These are phyloP conservation scores for Entamoeba moshkovskii DNA, from an alignment of 208 protist genomes.

Conservation along the genomic window DNA sequence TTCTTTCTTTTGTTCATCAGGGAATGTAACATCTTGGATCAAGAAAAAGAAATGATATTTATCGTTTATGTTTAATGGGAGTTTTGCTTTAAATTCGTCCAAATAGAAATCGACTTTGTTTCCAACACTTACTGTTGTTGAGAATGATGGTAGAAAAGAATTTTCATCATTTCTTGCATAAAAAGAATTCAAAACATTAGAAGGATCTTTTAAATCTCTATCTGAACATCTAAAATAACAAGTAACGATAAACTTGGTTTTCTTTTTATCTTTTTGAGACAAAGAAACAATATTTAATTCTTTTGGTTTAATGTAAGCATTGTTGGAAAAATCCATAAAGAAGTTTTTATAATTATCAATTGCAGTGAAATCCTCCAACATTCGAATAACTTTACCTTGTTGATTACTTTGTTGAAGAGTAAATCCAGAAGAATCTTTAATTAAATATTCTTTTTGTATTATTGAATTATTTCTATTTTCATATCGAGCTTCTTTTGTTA, in stretches of 20 bases:
- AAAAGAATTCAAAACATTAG: neutral
- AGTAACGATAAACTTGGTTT: neutral
- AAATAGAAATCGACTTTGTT: neutral
- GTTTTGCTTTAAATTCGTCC: neutral
- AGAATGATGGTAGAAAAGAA: neutral
- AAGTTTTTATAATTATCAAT: conserved; percentile 4
- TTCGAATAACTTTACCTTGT: neutral
- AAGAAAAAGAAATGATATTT: neutral
- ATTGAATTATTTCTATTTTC: neutral
- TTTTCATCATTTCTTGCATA: neutral
- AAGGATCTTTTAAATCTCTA: neutral
- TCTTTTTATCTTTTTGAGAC: neutral
- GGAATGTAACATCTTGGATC: neutral
- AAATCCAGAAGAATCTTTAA: neutral
- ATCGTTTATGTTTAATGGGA: neutral
- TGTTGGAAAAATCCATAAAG: neutral
- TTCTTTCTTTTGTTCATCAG: neutral
- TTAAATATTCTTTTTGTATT: neutral
- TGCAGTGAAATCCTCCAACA: neutral
- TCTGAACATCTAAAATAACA: conserved; percentile 1
- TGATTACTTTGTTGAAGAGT: neutral
- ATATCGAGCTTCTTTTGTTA: neutral
- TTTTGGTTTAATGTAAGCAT: neutral
- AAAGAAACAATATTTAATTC: neutral
- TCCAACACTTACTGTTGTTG: neutral